Evolutionary conservation across 2,329 filamentous ascomycete genomes (phyloP).

Genomic region (Dothistroma pini): DNA sequence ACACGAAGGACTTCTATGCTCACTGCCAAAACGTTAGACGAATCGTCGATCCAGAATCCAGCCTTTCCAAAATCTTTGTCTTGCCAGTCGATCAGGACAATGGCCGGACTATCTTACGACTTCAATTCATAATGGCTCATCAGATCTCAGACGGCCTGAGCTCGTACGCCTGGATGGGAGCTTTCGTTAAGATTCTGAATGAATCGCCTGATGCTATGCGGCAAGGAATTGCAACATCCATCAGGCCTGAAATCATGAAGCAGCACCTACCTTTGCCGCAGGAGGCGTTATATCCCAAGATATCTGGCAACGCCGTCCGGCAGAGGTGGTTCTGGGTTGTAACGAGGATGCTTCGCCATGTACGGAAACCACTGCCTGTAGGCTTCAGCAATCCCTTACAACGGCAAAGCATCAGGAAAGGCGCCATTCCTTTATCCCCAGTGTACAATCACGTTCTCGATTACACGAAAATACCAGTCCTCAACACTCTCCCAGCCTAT

Average conservation of each 20-base stretch:
- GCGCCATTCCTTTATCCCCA: slow-evolving; percentile 27
- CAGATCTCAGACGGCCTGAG: slow-evolving; percentile 45
- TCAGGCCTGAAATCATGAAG: slow-evolving; percentile 25
- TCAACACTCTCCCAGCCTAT: slow-evolving; percentile 36
- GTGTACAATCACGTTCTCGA: slow-evolving; percentile 38
- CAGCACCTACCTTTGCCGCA: slow-evolving; percentile 41
- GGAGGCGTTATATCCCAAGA: slow-evolving; percentile 45
- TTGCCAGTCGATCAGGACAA: slow-evolving; percentile 32
- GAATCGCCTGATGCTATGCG: slow-evolving; percentile 23
- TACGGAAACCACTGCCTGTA: slow-evolving; percentile 38
- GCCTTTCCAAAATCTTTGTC: slow-evolving; percentile 41
- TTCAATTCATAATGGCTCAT: slow-evolving; percentile 43
- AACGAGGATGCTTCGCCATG: slow-evolving; percentile 43
- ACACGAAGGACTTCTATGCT: slow-evolving; percentile 38
- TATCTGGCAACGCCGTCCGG: slow-evolving; percentile 38
- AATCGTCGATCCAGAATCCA: slow-evolving; percentile 37
- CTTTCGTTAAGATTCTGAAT: slow-evolving; percentile 41
- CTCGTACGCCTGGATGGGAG: slow-evolving; percentile 40
- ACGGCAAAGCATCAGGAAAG: slow-evolving; percentile 15
- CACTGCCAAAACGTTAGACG: slow-evolving; percentile 43
- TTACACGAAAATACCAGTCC: slow-evolving; percentile 38
- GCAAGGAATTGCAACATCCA: slow-evolving; percentile 19
- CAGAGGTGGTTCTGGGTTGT: slow-evolving; percentile 49
- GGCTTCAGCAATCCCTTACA: slow-evolving; percentile 44
- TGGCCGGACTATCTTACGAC: slow-evolving; percentile 32